A percentile compares a stretch with the other conserved stretches of the same genome.
phyloP scores from a whole-genome alignment of 2,329 filamentous ascomycete genomes.

The Coleophoma crateriformis region DNA sequence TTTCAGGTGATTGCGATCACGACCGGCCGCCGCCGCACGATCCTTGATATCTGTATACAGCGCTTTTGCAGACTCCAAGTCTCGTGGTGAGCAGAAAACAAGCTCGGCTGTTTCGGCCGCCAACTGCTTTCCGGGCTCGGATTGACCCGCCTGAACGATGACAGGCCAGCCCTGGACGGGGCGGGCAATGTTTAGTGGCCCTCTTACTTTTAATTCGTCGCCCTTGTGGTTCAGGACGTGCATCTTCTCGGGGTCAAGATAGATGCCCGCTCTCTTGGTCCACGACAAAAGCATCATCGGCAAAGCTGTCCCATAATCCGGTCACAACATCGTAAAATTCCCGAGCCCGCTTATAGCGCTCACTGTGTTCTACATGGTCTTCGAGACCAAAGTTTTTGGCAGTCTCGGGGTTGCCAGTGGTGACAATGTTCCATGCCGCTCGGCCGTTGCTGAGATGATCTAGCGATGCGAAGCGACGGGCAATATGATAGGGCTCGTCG shows the following conservation, averaged over 20 bases:
- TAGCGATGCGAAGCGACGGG: conserved; percentile 55
- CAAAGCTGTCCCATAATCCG: conserved; percentile 63
- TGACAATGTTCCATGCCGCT: conserved; percentile 57
- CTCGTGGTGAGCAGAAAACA: conserved; percentile 42
- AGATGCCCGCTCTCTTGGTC: conserved; percentile 54
- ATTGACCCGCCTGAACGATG: conserved; percentile 64
- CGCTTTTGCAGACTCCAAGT: conserved; percentile 38
- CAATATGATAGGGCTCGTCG: conserved; percentile 62
- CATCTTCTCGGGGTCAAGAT: conserved; percentile 50
- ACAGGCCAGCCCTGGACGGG: conserved; percentile 63
- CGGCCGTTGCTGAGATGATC: conserved; percentile 61
- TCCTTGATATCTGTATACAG: conserved; percentile 47
- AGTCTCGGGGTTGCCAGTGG: conserved; percentile 46
- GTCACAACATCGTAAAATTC: conserved; percentile 60
- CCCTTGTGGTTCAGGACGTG: conserved; percentile 60
- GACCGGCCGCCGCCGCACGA: conserved; percentile 36
- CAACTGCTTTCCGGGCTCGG: conserved; percentile 58
- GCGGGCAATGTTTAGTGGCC: conserved; percentile 58
- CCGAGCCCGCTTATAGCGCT: conserved; percentile 55
- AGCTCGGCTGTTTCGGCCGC: conserved; percentile 65
- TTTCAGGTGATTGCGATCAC: conserved; percentile 40
- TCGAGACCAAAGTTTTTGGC: conserved; percentile 42
- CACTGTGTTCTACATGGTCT: conserved; percentile 45
- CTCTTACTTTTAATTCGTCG: conserved; percentile 55
- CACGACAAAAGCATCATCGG: conserved; percentile 59